Conservation (phyloP, 331 rosid genomes). For the Rhamnella rubrinervis region DNA sequence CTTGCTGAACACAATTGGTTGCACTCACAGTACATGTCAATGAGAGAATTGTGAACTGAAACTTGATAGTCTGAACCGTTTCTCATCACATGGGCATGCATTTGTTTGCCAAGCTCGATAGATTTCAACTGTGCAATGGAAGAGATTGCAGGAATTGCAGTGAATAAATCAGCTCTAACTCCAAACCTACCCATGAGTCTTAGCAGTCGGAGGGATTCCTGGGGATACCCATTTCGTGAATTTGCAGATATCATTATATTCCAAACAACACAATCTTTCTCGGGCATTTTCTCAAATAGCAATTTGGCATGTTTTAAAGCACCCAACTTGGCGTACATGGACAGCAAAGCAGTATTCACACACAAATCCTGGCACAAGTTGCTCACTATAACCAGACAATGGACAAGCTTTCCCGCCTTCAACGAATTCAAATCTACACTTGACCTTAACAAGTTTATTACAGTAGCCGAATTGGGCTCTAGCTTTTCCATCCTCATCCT, state of each 20-base stretch:
- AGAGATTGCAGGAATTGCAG: constrained; percentile 68
- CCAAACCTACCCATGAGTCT: constrained; percentile 54
- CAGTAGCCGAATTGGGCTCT: constrained; percentile 35
- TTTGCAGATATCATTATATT: constrained; percentile 65
- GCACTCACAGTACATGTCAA: constrained; percentile 65
- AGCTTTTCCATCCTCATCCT: constrained; percentile 44
- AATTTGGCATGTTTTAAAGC: constrained; percentile 39
- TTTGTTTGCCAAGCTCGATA: constrained; percentile 54
- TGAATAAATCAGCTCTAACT: constrained; percentile 62
- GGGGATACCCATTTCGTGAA: constrained; percentile 32
- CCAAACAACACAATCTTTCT: constrained; percentile 73
- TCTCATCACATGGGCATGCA: constrained; percentile 69
- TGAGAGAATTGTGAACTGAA: constrained; percentile 62
- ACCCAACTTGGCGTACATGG: constrained; percentile 64
- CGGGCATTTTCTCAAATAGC: constrained; percentile 62
- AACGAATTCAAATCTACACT: constrained; percentile 44
- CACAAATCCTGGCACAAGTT: constrained; percentile 43
- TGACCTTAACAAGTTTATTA: constrained; percentile 43
- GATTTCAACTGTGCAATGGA: constrained; percentile 45
- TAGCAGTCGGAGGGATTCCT: constrained; percentile 48
- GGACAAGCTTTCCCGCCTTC: constrained; percentile 45
- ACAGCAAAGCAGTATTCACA: constrained; percentile 67
- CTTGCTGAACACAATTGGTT: constrained; percentile 33
- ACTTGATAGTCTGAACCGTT: constrained; percentile 62
- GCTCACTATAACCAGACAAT: constrained; percentile 46